Percentiles rank a stretch among this genome's conserved stretches.
Conservation (phyloP, 1,139 yeast species). For the Debaryomyces psychrophilus region DNA sequence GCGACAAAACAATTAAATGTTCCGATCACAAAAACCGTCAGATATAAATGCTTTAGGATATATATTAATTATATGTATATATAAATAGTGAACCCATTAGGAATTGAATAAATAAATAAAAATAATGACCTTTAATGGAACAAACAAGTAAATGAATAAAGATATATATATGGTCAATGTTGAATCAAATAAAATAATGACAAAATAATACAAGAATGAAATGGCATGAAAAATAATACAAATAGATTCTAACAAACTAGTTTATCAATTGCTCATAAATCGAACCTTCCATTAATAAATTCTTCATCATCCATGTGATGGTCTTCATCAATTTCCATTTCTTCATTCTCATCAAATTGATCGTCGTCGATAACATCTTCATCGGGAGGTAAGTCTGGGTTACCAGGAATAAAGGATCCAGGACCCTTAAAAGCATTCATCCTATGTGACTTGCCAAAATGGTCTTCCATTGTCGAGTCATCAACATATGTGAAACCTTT, state of each 20-base stretch:
- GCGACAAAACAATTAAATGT: background rate
- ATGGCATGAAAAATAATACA: background rate
- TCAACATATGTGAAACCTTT: conserved; percentile 96
- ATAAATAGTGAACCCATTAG: conserved; percentile 7
- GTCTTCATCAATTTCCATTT: conserved; percentile 55
- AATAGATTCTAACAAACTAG: background rate
- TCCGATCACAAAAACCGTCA: background rate
- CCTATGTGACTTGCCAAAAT: conserved; percentile 55
- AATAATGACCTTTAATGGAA: conserved; percentile 9
- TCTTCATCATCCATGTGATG: conserved; percentile 60
- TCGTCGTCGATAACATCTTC: conserved; percentile 83
- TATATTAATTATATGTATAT: background rate
- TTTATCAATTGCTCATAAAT: conserved; percentile 45
- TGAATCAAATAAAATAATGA: background rate
- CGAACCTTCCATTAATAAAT: conserved; percentile 88
- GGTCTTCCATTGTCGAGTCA: conserved; percentile 90
- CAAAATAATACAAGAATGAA: conserved; percentile 9
- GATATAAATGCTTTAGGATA: background rate
- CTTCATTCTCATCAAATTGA: conserved; percentile 60
- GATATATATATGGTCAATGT: background rate
- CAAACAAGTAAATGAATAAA: conserved; percentile 7
- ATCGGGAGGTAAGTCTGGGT: conserved; percentile 78
- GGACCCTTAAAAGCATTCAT: conserved; percentile 57
- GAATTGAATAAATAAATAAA: conserved; percentile 8
- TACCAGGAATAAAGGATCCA: conserved; percentile 77